Evolutionary conservation across 1,284 basidiomycete species (phyloP).

Genomic region (Sutorius eximius): DNA sequence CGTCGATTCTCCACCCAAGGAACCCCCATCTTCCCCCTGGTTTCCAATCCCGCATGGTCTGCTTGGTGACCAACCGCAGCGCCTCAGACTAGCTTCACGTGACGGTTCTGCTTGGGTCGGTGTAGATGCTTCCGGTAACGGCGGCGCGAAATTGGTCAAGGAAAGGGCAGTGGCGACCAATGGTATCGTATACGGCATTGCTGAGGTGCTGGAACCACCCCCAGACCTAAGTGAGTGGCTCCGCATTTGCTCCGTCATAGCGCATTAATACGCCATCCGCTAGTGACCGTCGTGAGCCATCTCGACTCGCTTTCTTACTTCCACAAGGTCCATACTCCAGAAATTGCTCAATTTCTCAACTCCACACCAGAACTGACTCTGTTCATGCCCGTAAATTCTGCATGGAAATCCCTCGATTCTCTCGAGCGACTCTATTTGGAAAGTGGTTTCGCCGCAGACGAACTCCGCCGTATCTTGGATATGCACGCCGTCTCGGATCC

Average conservation of each 20-base stretch:
- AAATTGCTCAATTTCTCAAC: constrained; percentile 56
- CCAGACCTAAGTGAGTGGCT: constrained; percentile 63
- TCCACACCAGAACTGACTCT: constrained; percentile 76
- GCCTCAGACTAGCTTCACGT: constrained; percentile 62
- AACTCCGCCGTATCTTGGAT: constrained; percentile 74
- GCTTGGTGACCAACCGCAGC: constrained; percentile 82
- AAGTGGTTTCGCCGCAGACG: constrained; percentile 79
- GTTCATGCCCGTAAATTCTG: constrained; percentile 85
- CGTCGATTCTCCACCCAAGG: constrained; percentile 52
- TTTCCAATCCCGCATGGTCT: constrained; percentile 80
- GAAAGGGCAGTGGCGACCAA: constrained; percentile 61
- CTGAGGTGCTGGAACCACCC: constrained; percentile 77
- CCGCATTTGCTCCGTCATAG: constrained; percentile 1
- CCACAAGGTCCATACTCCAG: constrained; percentile 59
- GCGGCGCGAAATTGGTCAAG: constrained; percentile 65
- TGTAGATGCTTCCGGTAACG: constrained; percentile 70
- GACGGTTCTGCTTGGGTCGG: constrained; percentile 60
- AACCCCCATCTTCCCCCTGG: constrained; percentile 82
- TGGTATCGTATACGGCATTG: constrained; percentile 78
- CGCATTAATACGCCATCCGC: constrained; percentile 4
- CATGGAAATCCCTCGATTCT: constrained; percentile 66
- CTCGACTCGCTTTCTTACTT: constrained; percentile 72
- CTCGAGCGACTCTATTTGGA: constrained; percentile 84
- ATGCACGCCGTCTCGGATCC: constrained; percentile 68
- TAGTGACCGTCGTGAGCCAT: constrained; percentile 46